Conservation (phyloP, 2,329 filamentous ascomycete species). For the Ophiostoma quercus region DNA sequence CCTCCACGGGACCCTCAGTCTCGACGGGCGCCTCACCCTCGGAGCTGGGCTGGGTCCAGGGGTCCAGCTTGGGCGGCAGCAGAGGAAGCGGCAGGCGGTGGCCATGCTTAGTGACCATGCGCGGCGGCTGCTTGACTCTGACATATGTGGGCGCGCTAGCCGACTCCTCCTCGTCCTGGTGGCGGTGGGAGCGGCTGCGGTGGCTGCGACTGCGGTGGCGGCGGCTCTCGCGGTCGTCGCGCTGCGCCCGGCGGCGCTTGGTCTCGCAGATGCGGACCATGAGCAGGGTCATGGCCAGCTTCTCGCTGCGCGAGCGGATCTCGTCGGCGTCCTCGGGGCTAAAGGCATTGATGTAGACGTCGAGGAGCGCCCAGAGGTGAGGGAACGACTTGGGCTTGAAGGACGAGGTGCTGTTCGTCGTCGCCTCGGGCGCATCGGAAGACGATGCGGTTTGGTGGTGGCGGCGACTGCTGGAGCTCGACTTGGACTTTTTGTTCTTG, state of each 20-base stretch:
- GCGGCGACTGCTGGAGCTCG: background rate
- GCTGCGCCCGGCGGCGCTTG: slow-evolving; percentile 16
- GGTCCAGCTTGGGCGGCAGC: slow-evolving; percentile 16
- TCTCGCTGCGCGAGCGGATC: slow-evolving; percentile 19
- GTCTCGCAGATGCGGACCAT: slow-evolving; percentile 23
- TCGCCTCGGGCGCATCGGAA: background rate
- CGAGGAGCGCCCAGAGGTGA: slow-evolving; percentile 37
- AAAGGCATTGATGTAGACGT: slow-evolving; percentile 41
- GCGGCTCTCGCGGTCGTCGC: slow-evolving; percentile 19
- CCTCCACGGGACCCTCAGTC: background rate
- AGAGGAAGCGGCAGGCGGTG: slow-evolving; percentile 27
- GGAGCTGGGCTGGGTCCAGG: slow-evolving; percentile 1
- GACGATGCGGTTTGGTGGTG: background rate
- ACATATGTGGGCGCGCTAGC: background rate
- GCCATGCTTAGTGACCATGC: slow-evolving; percentile 25
- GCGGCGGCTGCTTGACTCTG: slow-evolving; percentile 15
- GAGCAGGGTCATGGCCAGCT: slow-evolving; percentile 16
- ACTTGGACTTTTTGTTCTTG: background rate
- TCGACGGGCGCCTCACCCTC: background rate
- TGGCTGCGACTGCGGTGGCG: background rate
- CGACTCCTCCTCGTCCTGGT: background rate
- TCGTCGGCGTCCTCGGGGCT: slow-evolving; percentile 13
- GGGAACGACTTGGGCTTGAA: background rate
- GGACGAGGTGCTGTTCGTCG: background rate
- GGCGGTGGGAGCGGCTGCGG: background rate